A percentile compares a stretch with the other conserved stretches of the same genome.
These are phyloP conservation scores for Globisporangium spiculum DNA, from an alignment of 352 stramenopile genomes.

Conservation along the genomic window DNA sequence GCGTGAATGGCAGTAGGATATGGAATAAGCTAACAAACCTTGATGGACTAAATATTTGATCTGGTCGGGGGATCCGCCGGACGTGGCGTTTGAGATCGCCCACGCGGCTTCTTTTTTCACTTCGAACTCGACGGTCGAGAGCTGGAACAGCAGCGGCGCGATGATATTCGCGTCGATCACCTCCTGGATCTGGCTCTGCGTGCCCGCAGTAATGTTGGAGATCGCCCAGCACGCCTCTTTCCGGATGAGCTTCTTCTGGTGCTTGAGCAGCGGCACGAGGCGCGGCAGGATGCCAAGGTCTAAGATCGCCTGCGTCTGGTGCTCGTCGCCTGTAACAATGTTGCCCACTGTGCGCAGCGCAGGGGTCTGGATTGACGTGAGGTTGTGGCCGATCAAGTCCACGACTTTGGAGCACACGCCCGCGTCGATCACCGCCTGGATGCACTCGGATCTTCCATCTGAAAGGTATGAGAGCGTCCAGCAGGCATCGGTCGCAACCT, in stretches of 20 bases:
- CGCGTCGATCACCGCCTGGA: conserved; percentile 97
- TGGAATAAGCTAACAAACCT: conserved; percentile 34
- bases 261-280: conserved; percentile 64
- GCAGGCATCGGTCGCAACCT: conserved; percentile 99
- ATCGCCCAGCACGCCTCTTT: conserved; percentile 86
- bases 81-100: conserved; percentile 53
- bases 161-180: conserved; percentile 79
- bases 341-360: conserved; percentile 96
- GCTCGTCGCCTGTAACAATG: conserved; percentile 96
- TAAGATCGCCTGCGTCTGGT: conserved; percentile 71
- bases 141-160: conserved; percentile 55
- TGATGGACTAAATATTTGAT: conserved; percentile 97
- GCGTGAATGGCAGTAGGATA: too few species aligned
- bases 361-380: conserved; percentile 94
- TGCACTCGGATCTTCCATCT: conserved; percentile 97
- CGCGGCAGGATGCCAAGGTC: conserved; percentile 49
- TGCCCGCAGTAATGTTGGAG: conserved; percentile 80
- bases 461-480: conserved; percentile 98
- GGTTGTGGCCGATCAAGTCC: conserved; percentile 93
- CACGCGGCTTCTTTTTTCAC: conserved; percentile 34
- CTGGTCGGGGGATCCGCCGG: conserved; percentile 83
- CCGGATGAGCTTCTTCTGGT: conserved; percentile 76
- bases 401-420: conserved; percentile 94
- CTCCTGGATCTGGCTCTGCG: conserved; percentile 66
- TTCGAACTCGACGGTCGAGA: conserved; percentile 67